Percentiles rank a stretch among this genome's conserved stretches.
phyloP scores from a whole-genome alignment of 805 yeast genomes.

The Barnettozyma sp. region DNA sequence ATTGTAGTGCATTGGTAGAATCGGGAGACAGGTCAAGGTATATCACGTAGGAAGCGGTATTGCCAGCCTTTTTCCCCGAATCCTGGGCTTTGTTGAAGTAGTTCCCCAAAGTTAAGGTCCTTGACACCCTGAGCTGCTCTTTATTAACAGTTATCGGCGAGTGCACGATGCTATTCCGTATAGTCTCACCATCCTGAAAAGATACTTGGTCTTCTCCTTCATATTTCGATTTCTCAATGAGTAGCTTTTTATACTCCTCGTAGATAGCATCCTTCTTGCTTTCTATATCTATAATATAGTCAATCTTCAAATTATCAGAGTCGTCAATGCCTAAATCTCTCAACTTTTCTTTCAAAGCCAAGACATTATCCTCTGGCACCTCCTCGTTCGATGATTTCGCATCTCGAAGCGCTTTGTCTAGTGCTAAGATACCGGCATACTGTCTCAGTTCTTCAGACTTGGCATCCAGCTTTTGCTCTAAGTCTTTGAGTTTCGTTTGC shows the following conservation, averaged over 20 bases:
- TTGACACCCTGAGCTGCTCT: constrained; percentile 50
- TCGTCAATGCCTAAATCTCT: constrained; percentile 37
- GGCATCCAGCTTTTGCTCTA: constrained; percentile 2
- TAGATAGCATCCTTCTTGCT: constrained; percentile 17
- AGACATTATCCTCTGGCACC: constrained; percentile 27
- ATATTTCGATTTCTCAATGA: constrained; percentile 15
- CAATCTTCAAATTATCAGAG: constrained; percentile 20
- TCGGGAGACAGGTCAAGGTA: constrained; percentile 83
- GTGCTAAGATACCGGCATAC: constrained; percentile 50
- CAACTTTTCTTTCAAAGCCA: constrained; percentile 27
- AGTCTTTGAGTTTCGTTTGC: constrained; percentile 7
- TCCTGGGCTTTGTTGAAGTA: constrained; percentile 32
- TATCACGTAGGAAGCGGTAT: constrained; percentile 56
- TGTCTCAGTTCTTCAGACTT: constrained; percentile 30
- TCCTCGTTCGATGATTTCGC: constrained; percentile 38
- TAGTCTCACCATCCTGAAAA: constrained; percentile 23
- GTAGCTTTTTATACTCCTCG: constrained; percentile 17
- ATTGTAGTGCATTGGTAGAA: constrained; percentile 75
- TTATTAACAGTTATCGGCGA: constrained; percentile 50
- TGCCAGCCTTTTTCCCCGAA: constrained; percentile 14
- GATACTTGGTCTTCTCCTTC: constrained; percentile 5
- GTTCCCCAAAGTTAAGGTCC: constrained; percentile 64
- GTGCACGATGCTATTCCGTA: constrained; percentile 43
- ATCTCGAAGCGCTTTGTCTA: constrained; percentile 52
- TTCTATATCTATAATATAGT: constrained; percentile 17